Base-by-base conservation (phyloP, 768 basidiomycete species). In the Agrocybe praecox region DNA sequence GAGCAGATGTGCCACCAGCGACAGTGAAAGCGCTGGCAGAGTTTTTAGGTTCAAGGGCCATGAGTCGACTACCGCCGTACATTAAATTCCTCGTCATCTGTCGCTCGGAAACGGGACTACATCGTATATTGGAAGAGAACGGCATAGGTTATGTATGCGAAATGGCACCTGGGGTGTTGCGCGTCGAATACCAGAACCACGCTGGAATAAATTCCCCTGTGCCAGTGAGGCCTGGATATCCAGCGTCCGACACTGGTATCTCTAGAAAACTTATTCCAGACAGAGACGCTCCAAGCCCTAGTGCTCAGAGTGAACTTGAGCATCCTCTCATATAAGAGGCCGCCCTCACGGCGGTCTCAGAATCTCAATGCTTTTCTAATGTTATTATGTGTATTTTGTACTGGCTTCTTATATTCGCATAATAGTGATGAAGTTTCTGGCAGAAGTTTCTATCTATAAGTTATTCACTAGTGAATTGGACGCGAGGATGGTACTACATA, bases 1-100 rank as follows among this genome's bases (percentile, higher is more conserved):
- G 72, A 42, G 43, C 45, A 5, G 23, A 14, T n/a, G 53, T 53
- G 6, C 58, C 67, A 52, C 29, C 2, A 46, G 46, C 29, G 14
- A 62, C 32, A 14, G 36, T 55, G 14, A 56, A 55, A 9, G 59
- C 47, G n/a, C 49, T 67, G 12, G 64, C 55, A 3, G 48, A 62
- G 0, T 59, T 59, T 40, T 49, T 65, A 24, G 49, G 54, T 21
- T 63, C 62, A 34, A 59, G 52, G 17, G 60, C 54, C 45, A 22
- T 63, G 22, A 46, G 49, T 21, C 36, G 50, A 7, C 34, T 67
- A 10, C 66, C 66, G 1, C 34, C 56, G 14, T 57, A 73, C 21
- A 62, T 67, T 18, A 69, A 70, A 29, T 63, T 65, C 33, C 29
- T 67, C 14, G 51, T 67, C 15, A 52, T 67, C 15, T 49, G 58